phyloP scores from a whole-genome alignment of 2,329 filamentous ascomycete species.

The Alternaria hordeiaustralica region DNA sequence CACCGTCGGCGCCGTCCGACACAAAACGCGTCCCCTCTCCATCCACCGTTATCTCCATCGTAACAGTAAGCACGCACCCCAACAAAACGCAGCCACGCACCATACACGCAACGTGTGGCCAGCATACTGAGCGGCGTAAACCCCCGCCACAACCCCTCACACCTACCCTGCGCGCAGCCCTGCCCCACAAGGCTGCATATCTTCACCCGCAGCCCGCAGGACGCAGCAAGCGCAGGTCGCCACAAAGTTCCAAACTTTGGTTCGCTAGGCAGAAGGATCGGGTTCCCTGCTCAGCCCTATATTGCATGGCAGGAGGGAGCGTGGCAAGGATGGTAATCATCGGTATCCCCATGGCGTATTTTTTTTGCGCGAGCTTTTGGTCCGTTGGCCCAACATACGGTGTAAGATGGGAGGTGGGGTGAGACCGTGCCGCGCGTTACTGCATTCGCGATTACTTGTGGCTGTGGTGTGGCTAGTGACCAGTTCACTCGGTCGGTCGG shows the following conservation, averaged over 20 bases:
- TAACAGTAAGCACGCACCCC: neutral
- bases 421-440: neutral
- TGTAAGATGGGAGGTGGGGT: neutral
- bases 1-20: neutral
- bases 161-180: neutral
- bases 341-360: neutral
- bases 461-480: neutral
- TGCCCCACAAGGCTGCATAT: neutral
- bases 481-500: neutral
- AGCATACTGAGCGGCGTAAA: neutral
- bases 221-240: neutral
- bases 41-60: neutral
- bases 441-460: neutral
- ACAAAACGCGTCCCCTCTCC: neutral
- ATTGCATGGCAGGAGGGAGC: neutral
- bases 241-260: neutral
- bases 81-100: neutral
- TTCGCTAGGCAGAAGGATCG: neutral
- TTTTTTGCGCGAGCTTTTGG: neutral
- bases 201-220: neutral
- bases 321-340: neutral
- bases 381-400: neutral
- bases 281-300: slow-evolving; percentile 1
- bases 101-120: neutral
- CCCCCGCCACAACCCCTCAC: neutral